These are phyloP conservation scores for Phytophthora tentaculata DNA, from an alignment of 352 stramenopile genomes.

Conservation along the genomic window DNA sequence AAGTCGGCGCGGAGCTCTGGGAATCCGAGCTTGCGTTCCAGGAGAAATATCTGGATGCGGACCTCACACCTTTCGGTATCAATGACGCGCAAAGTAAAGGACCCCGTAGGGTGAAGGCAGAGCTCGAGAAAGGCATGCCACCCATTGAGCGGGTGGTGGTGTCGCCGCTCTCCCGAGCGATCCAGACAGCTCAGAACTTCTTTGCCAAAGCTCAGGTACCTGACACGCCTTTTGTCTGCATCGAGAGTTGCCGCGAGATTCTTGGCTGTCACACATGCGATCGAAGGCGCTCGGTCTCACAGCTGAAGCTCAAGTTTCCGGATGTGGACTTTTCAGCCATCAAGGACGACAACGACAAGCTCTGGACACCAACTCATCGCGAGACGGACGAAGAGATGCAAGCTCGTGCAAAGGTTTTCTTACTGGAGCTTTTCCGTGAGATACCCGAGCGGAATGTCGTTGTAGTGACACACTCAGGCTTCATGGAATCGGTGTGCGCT, in stretches of 20 bases:
- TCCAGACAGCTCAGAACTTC: constrained; percentile 58
- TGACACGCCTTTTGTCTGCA: constrained; percentile 45
- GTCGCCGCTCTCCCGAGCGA: constrained; percentile 69
- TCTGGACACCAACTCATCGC: constrained; percentile 65
- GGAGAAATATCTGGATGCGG: constrained; percentile 65
- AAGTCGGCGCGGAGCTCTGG: constrained; percentile 60
- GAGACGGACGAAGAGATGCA: constrained; percentile 70
- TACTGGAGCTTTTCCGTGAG: constrained; percentile 58
- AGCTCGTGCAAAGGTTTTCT: constrained; percentile 50
- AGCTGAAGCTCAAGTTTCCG: constrained; percentile 61
- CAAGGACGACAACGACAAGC: constrained; percentile 53
- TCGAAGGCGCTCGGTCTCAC: constrained; percentile 52
- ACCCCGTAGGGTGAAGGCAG: constrained; percentile 31
- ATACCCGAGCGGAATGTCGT: constrained; percentile 61
- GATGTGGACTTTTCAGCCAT: constrained; percentile 69
- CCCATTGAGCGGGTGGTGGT: constrained; percentile 68
- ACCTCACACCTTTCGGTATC: constrained; percentile 67
- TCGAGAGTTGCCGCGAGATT: constrained; percentile 73
- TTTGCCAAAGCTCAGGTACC: constrained; percentile 34
- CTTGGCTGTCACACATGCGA: constrained; percentile 75
- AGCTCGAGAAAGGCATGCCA: constrained; percentile 63
- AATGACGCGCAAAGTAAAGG: constrained; percentile 57
- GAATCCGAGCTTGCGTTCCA: constrained; percentile 64
- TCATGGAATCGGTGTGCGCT: constrained; percentile 64
- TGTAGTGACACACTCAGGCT: constrained; percentile 74